Conservation (phyloP, 2,329 filamentous ascomycete genomes). For the Dothideomycetes sp. region DNA sequence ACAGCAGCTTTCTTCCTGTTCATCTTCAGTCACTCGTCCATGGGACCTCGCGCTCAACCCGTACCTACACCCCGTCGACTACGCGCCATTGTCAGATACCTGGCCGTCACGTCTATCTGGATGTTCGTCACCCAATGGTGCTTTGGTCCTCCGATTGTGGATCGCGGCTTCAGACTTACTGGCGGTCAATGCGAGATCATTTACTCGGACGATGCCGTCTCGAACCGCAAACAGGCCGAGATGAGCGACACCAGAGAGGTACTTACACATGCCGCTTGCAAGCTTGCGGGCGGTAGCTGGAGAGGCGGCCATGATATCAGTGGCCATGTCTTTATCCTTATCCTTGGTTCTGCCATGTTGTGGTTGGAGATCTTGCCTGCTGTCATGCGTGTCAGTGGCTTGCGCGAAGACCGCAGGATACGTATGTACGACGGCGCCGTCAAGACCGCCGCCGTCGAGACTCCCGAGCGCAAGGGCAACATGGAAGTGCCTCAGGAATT, state of each 20-base stretch:
- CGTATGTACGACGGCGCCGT: slow-evolving; percentile 58
- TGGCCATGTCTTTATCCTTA: slow-evolving; percentile 88
- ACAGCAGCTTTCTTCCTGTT: slow-evolving; percentile 65
- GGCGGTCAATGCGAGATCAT: slow-evolving; percentile 71
- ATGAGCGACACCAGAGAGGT: slow-evolving; percentile 42
- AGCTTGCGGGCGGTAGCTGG: slow-evolving; percentile 74
- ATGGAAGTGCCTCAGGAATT: slow-evolving; percentile 26
- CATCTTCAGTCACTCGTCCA: slow-evolving; percentile 56
- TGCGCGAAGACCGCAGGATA: slow-evolving; percentile 56
- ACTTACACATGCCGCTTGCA: slow-evolving; percentile 71
- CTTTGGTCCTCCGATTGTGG: slow-evolving; percentile 83
- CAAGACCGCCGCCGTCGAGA: slow-evolving; percentile 33
- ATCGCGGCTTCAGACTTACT: slow-evolving; percentile 79
- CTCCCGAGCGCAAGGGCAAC: slow-evolving; percentile 35
- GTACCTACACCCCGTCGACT: slow-evolving; percentile 38
- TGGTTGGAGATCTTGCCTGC: slow-evolving; percentile 66
- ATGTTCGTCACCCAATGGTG: slow-evolving; percentile 90
- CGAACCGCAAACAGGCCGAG: slow-evolving; percentile 32
- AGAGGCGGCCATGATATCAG: slow-evolving; percentile 92
- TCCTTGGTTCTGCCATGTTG: slow-evolving; percentile 72
- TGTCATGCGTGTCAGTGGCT: slow-evolving; percentile 40
- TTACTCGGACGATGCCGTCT: slow-evolving; percentile 19
- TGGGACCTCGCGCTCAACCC: slow-evolving; percentile 34
- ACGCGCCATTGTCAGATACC: slow-evolving; percentile 60
- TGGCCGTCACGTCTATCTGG: slow-evolving; percentile 68